Conservation (phyloP, 805 yeast genomes). For the Metschnikowia vanudenii region DNA sequence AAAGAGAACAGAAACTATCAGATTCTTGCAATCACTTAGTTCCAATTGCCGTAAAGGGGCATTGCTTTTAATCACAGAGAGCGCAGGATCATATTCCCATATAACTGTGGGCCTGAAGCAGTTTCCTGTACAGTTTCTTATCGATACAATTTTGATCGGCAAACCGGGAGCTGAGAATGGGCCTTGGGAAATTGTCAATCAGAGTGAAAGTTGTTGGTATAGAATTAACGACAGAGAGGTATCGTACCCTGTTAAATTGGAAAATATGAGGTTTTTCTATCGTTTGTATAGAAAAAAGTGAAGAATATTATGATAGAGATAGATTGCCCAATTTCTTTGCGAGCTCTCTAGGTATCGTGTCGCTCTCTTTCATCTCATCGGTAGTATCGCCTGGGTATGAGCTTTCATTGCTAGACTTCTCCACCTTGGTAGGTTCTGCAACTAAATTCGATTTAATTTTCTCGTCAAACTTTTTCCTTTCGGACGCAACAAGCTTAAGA, state of each 20-base stretch:
- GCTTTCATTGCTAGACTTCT: neutral
- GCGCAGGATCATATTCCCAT: conserved; percentile 88
- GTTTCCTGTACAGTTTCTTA: conserved; percentile 79
- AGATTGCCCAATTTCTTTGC: conserved; percentile 12
- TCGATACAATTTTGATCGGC: conserved; percentile 70
- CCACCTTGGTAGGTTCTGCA: neutral
- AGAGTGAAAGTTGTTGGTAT: conserved; percentile 81
- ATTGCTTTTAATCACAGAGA: conserved; percentile 67
- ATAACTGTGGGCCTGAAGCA: conserved; percentile 70
- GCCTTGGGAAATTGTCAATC: conserved; percentile 63
- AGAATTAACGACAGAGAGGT: conserved; percentile 51
- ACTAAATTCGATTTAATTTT: neutral
- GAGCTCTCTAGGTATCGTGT: conserved; percentile 10
- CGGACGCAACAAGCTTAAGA: conserved; percentile 32
- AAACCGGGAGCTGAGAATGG: conserved; percentile 42
- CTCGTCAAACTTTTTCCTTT: conserved; percentile 8
- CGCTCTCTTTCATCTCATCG: conserved; percentile 3
- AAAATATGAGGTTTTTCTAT: conserved; percentile 85
- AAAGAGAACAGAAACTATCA: conserved; percentile 58
- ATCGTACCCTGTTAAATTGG: conserved; percentile 64
- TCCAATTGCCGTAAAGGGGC: conserved; percentile 54
- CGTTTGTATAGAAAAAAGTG: conserved; percentile 63
- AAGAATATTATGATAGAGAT: conserved; percentile 1
- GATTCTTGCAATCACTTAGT: conserved; percentile 38
- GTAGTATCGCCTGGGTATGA: neutral